A percentile compares a stretch with the other conserved stretches of the same genome.
phyloP scores from a whole-genome alignment of 805 yeast species.

The Middelhovenomyces tepae region DNA sequence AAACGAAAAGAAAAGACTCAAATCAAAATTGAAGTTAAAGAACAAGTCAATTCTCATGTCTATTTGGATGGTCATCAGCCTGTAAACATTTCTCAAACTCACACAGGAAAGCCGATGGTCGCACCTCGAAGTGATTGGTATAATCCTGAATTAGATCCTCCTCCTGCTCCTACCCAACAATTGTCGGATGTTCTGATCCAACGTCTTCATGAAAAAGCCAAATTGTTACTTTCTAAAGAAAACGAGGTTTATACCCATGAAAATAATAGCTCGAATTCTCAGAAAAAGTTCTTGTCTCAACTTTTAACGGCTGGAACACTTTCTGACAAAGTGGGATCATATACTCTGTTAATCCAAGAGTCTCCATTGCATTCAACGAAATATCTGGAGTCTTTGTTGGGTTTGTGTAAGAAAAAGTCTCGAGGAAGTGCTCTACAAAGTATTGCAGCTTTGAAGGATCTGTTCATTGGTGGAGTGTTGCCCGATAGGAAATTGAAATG shows the following conservation, averaged over 20 bases:
- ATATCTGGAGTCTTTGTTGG: conserved; percentile 68
- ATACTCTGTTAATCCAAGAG: conserved; percentile 87
- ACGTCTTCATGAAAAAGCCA: conserved; percentile 56
- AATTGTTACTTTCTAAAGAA: conserved; percentile 56
- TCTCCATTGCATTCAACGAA: conserved; percentile 86
- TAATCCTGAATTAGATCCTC: conserved; percentile 38
- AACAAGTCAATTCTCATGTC: conserved; percentile 2
- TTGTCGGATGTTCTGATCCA: conserved; percentile 41
- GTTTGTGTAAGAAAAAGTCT: conserved; percentile 81
- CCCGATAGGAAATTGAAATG: conserved; percentile 67
- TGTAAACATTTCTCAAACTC: conserved; percentile 3
- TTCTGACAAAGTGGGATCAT: conserved; percentile 89
- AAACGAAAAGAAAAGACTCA: conserved; percentile 14
- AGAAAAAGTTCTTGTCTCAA: conserved; percentile 79
- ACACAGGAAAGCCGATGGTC: conserved; percentile 32
- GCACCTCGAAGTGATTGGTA: conserved; percentile 73
- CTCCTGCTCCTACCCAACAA: conserved; percentile 17
- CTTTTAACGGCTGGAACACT: conserved; percentile 87
- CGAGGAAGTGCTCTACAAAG: conserved; percentile 90
- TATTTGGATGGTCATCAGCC: conserved; percentile 2
- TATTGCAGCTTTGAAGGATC: conserved; percentile 81
- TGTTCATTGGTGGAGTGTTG: conserved; percentile 76
- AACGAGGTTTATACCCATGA: conserved; percentile 64
- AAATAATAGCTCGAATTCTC: conserved; percentile 67
- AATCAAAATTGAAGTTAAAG: conserved; percentile 7